phyloP scores from a whole-genome alignment of 1,284 basidiomycete species.

The Hemileia vastatrix region DNA sequence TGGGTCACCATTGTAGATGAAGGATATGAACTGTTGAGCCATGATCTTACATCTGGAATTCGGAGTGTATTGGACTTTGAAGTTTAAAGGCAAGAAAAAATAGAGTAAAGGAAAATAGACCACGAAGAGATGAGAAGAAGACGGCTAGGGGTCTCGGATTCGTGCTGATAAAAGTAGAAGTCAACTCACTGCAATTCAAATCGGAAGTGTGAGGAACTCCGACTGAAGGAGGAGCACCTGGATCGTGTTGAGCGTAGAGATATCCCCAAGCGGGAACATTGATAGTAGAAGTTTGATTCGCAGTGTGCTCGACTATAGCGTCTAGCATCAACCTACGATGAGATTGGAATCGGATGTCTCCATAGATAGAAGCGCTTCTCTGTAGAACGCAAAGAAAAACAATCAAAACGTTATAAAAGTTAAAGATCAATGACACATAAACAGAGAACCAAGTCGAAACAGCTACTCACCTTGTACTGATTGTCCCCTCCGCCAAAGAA shows the following conservation, averaged over 20 bases:
- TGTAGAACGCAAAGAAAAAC: neutral
- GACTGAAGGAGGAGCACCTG: neutral
- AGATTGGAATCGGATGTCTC: slow-evolving; percentile 22
- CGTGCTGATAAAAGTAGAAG: no score
- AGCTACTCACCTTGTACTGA: slow-evolving; percentile 15
- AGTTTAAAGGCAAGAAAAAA: no score
- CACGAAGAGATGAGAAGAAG: neutral
- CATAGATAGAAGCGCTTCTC: slow-evolving; percentile 21
- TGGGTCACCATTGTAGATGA: no score
- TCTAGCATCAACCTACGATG: slow-evolving; percentile 6
- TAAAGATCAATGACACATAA: no score
- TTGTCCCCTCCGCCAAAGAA: slow-evolving; percentile 19
- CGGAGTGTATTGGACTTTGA: no score
- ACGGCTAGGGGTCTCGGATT: neutral
- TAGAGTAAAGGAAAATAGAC: neutral
- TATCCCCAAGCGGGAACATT: slow-evolving; percentile 12
- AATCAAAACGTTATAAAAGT: neutral
- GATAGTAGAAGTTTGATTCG: neutral
- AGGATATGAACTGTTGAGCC: no score
- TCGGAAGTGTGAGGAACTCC: slow-evolving; percentile 22
- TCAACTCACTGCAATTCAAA: neutral
- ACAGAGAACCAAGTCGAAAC: neutral
- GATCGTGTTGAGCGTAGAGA: neutral
- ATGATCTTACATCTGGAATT: no score
- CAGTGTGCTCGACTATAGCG: neutral